Conservation (phyloP, 2,329 filamentous ascomycete genomes). For the Aspergillus neotritici region DNA sequence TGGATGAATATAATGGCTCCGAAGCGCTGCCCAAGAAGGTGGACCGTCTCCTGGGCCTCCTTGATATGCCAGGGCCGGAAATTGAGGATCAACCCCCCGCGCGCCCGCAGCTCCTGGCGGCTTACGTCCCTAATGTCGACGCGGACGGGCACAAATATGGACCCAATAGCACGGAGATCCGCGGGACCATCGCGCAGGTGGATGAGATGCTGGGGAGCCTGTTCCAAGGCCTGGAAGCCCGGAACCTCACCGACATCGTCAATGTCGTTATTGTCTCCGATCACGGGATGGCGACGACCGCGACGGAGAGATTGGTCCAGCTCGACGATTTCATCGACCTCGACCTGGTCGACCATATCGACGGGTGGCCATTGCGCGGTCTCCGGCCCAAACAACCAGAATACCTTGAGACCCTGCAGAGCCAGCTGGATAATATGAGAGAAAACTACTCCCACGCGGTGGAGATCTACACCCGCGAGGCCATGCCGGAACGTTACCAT, state of each 20-base stretch:
- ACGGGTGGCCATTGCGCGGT: constrained; percentile 92
- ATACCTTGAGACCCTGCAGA: constrained; percentile 64
- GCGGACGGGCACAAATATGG: constrained; percentile 80
- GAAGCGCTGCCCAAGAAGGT: constrained; percentile 73
- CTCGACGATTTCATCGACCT: constrained; percentile 83
- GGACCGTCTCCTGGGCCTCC: constrained; percentile 68
- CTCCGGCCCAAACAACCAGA: constrained; percentile 68
- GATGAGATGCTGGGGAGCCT: constrained; percentile 76
- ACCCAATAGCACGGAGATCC: constrained; percentile 90
- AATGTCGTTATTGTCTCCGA: constrained; percentile 96
- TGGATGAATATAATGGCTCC: constrained; percentile 78
- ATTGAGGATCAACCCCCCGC: constrained; percentile 49
- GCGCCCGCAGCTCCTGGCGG: constrained; percentile 84
- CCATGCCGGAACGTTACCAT: constrained; percentile 91
- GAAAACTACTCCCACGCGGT: constrained; percentile 58
- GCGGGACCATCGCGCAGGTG: constrained; percentile 67
- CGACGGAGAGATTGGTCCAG: constrained; percentile 72
- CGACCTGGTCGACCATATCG: constrained; percentile 69
- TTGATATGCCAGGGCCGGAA: constrained; percentile 74
- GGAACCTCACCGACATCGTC: constrained; percentile 83
- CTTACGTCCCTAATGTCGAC: constrained; percentile 92
- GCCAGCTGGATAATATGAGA: constrained; percentile 50
- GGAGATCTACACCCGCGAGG: constrained; percentile 76
- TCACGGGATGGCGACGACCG: constrained; percentile 96
- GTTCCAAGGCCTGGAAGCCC: constrained; percentile 67